Base-by-base conservation (phyloP, 139 green algal species). In the Pleodorina starrii region DNA sequence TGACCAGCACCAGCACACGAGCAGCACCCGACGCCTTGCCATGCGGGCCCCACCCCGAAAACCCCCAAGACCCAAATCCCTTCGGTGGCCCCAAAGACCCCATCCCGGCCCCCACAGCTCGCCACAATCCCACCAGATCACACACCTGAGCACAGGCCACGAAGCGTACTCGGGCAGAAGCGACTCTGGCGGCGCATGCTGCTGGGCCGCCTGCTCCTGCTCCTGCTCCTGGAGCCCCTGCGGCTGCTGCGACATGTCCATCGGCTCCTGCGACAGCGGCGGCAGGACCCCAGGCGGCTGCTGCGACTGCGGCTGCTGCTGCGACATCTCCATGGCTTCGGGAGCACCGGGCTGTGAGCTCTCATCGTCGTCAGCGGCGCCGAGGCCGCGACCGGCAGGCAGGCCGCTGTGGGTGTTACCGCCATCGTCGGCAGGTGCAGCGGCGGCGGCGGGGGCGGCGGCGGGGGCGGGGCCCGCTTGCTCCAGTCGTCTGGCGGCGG, bases 81-180 rank as follows among this genome's bases (percentile, higher is more conserved):
- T n/a, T n/a, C n/a, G n/a, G n/a, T n/a, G n/a, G n/a, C n/a, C n/a
- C n/a, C n/a, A n/a, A n/a, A n/a, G n/a, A n/a, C n/a, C n/a, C n/a
- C n/a, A n/a, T n/a, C n/a, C n/a, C n/a, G n/a, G n/a, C n/a, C n/a
- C n/a, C n/a, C n/a, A n/a, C n/a, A n/a, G n/a, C n/a, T n/a, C n/a
- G n/a, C n/a, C n/a, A n/a, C n/a, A n/a, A n/a, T n/a, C 23, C 17
- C 14, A 48, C 23, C 36, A 48, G 10, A 10, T 29, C 74, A 27
- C 77, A 1, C 42, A 86, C 79, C 79, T 74, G 16, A 86, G 57
- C 38, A 86, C 79, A 0, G 79, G 79, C 79, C 79, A 86, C 10
- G 79, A 43, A 0, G 27, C 40, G 57, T 86, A 86, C 27, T 86
- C 79, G 6, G 54, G 57, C 0, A 75, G 57, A 21, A 43, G 77